Evolutionary conservation across 164 flowering plant genomes (phyloP).

Genomic region (Umbellularia californica): DNA sequence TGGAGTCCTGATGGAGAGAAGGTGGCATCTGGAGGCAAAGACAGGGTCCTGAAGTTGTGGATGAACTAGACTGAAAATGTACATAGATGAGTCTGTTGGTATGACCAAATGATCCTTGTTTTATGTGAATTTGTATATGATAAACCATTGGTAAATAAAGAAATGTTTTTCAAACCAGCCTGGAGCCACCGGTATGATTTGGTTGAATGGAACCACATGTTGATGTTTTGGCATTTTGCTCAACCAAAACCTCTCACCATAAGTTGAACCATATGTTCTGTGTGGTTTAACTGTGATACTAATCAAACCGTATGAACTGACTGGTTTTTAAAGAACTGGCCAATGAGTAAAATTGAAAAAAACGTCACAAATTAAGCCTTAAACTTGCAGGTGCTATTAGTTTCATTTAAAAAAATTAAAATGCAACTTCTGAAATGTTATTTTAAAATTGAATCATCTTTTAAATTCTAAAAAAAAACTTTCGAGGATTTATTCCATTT

Average conservation of each 20-base stretch:
- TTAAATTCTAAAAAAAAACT: no score
- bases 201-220: no score
- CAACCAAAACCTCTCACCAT: no score
- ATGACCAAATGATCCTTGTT: neutral
- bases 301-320: neutral
- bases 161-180: neutral
- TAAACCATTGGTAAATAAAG: neutral
- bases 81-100: neutral
- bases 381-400: no score
- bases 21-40: constrained; percentile 96
- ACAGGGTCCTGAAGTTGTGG: constrained; percentile 83
- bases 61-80: constrained; percentile 43
- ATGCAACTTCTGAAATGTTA: no score
- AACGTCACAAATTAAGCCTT: no score
- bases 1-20: constrained; percentile 99
- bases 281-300: neutral
- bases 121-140: neutral
- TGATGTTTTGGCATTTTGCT: no score
- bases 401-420: no score
- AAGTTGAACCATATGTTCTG: no score
- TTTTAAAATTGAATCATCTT: no score
- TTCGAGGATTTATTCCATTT: no score
- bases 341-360: no score
- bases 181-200: neutral
- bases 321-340: neutral